Percentiles rank a stretch among this genome's conserved stretches.
These are phyloP conservation scores for Colletotrichum sp. DNA, from an alignment of 2,329 filamentous ascomycete genomes.

Conservation along the genomic window DNA sequence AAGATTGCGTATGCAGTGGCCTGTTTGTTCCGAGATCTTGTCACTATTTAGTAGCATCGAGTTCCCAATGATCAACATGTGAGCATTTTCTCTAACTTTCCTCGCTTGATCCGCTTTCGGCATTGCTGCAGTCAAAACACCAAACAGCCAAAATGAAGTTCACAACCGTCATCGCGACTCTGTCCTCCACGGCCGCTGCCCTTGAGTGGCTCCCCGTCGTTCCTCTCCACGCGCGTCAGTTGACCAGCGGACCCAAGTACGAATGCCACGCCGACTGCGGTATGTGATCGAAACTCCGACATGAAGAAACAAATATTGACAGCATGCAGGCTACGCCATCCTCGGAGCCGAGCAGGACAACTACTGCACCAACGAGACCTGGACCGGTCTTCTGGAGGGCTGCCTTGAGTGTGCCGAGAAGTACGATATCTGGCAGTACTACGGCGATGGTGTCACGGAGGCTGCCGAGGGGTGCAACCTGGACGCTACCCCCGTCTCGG, in stretches of 20 bases:
- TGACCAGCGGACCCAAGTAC: not conserved
- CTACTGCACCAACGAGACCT: conserved; percentile 42
- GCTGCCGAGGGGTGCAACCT: conserved; percentile 34
- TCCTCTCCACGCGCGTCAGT: conserved; percentile 13
- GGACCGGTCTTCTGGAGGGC: conserved; percentile 41
- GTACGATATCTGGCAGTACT: conserved; percentile 48
- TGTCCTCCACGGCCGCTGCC: not conserved
- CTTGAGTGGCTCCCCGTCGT: conserved; percentile 2
- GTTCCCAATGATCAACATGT: too few relatives aligned
- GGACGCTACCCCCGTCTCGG: conserved; percentile 1
- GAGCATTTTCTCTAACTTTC: not conserved
- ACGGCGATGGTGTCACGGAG: conserved; percentile 38
- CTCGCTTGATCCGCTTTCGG: not conserved
- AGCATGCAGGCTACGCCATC: conserved; percentile 32
- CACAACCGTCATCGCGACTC: not conserved
- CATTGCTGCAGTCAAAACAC: too few relatives aligned
- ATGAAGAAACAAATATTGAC: not conserved
- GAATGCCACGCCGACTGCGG: conserved; percentile 51
- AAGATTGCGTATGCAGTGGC: not conserved
- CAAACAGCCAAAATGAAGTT: not conserved
- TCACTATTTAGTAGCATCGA: not conserved
- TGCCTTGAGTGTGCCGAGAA: conserved; percentile 49
- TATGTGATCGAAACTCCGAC: conserved; percentile 24
- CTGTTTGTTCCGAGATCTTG: not conserved
- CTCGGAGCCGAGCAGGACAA: conserved; percentile 35